These are phyloP conservation scores for Saccharomyces hybrid DNA, from an alignment of 1,139 yeast genomes.

Conservation along the genomic window DNA sequence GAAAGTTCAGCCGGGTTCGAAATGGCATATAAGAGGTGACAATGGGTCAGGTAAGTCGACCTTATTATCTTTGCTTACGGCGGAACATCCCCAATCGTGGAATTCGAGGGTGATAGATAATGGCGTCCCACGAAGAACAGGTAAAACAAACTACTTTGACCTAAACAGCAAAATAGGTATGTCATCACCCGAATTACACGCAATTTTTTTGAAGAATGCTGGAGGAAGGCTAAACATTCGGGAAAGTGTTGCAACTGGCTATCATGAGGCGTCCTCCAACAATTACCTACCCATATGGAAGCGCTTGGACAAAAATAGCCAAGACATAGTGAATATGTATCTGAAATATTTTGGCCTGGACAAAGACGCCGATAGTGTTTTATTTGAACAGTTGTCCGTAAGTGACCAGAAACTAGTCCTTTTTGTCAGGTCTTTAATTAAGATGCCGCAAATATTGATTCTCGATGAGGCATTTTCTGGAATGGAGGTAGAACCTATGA, in stretches of 20 bases:
- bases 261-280: constrained; percentile 52
- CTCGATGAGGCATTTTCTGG: constrained; percentile 92
- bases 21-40: constrained; percentile 83
- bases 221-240: constrained; percentile 38
- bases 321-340: constrained; percentile 31
- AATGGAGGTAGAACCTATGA: constrained; percentile 64
- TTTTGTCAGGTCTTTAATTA: constrained; percentile 66
- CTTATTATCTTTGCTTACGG: constrained; percentile 68
- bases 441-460: constrained; percentile 67
- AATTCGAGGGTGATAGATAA: constrained; percentile 55
- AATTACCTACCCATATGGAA: constrained; percentile 36
- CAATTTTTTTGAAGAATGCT: constrained; percentile 54
- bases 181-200: constrained; percentile 86
- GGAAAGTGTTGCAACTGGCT: constrained; percentile 68
- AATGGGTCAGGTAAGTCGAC: constrained; percentile 96
- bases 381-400: constrained; percentile 49
- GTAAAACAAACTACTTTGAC: constrained; percentile 68
- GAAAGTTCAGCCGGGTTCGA: constrained; percentile 62
- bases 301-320: constrained; percentile 33
- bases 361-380: constrained; percentile 26
- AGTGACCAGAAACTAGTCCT: constrained; percentile 75
- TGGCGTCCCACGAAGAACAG: constrained; percentile 64
- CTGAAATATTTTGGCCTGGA: constrained; percentile 33
- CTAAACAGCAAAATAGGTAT: constrained; percentile 77
- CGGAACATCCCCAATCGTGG: constrained; percentile 98